These are phyloP conservation scores for Spinacia oleracea DNA, from an alignment of 179 eudicot species.

Conservation along the genomic window DNA sequence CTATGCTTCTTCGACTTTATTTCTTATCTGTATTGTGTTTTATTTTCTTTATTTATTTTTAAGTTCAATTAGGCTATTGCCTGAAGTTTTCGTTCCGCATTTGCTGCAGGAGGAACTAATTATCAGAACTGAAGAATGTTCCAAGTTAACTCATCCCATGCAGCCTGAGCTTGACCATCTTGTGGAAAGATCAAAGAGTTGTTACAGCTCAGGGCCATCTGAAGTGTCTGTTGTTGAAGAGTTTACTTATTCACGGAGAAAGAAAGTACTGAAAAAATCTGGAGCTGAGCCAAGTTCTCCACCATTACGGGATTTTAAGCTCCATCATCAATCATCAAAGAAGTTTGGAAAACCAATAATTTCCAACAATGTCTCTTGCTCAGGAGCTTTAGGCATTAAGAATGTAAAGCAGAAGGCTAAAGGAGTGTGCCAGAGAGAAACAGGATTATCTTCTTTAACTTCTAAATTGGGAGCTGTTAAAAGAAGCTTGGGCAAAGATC, in stretches of 20 bases:
- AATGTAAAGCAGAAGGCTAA: slow-evolving; percentile 32
- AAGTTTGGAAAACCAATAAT: slow-evolving; percentile 38
- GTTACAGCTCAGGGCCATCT: slow-evolving; percentile 42
- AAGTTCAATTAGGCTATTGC: background rate
- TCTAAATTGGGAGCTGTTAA: slow-evolving; percentile 21
- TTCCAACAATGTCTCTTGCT: slow-evolving; percentile 26
- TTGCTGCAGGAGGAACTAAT: slow-evolving; percentile 43
- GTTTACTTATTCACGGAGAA: slow-evolving; percentile 66
- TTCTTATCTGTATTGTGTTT: background rate
- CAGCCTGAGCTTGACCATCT: slow-evolving; percentile 34
- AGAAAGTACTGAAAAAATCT: slow-evolving; percentile 42
- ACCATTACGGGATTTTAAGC: slow-evolving; percentile 34
- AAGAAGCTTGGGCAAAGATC: slow-evolving; percentile 27
- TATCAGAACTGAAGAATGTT: slow-evolving; percentile 29
- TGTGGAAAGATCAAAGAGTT: slow-evolving; percentile 43
- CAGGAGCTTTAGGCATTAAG: slow-evolving; percentile 30
- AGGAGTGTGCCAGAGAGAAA: slow-evolving; percentile 23
- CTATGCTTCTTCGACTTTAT: background rate
- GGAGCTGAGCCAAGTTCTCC: slow-evolving; percentile 45
- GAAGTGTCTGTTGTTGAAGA: slow-evolving; percentile 42
- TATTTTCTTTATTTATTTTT: slow-evolving; percentile 8
- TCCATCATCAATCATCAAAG: slow-evolving; percentile 33
- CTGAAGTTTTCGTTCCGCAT: slow-evolving; percentile 11
- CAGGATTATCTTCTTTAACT: slow-evolving; percentile 24
- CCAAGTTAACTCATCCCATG: slow-evolving; percentile 18